A percentile compares a stretch with the other conserved stretches of the same genome.
Evolutionary conservation across 192 early-diverging fungal genomes (phyloP).

Genomic region (Coemansia sp.): DNA sequence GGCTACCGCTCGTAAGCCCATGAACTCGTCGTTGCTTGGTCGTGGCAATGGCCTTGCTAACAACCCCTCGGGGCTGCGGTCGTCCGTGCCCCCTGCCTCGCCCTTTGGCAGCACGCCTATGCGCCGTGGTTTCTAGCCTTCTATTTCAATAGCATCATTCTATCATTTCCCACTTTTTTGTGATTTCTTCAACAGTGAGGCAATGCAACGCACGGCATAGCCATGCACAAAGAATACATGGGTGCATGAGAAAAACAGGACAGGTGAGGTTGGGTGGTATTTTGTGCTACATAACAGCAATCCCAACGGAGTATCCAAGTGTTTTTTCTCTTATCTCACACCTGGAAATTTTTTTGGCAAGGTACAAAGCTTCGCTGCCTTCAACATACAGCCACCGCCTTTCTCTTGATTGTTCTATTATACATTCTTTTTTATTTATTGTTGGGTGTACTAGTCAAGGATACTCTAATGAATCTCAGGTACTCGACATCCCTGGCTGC

Average conservation of each 20-base stretch:
- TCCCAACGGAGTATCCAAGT: background rate
- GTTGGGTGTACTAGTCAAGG: background rate
- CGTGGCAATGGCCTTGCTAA: background rate
- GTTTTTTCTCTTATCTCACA: background rate
- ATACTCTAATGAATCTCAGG: constrained; percentile 7
- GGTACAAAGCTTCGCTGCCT: background rate
- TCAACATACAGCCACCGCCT: background rate
- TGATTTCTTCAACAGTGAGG: background rate
- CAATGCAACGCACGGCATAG: background rate
- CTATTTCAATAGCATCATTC: constrained; percentile 1
- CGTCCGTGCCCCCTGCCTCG: constrained; percentile 9
- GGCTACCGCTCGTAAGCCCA: constrained; percentile 13
- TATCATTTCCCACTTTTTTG: background rate
- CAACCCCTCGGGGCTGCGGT: background rate
- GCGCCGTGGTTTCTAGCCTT: constrained; percentile 31
- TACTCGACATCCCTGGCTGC: constrained; percentile 13
- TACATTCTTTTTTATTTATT: constrained; percentile 1
- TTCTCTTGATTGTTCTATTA: background rate
- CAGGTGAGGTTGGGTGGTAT: background rate
- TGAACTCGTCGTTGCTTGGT: constrained; percentile 9
- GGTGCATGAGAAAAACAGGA: background rate
- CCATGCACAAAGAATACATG: background rate
- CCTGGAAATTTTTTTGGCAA: background rate
- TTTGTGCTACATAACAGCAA: background rate
- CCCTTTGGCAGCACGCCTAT: constrained; percentile 19